Evolutionary conservation across 2,329 filamentous ascomycete species (phyloP), one percentile per base, ranked within the genome.

Genomic region (Neopestalotiopsis sp.): DNA sequence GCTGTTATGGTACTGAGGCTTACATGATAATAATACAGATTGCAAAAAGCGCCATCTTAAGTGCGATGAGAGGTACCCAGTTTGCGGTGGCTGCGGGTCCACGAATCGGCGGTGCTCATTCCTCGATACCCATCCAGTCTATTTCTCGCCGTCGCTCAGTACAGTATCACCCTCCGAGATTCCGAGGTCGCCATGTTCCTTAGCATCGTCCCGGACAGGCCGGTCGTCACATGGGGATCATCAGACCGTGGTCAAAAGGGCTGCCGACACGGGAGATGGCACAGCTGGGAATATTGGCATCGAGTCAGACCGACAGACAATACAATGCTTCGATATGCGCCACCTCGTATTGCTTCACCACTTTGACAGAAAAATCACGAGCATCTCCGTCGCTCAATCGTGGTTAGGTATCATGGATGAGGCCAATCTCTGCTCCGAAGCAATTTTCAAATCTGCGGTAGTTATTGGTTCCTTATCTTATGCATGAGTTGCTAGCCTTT

Each of bases 401-500:
- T 59, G 57, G 57, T 17, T 59, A 13, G 57, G 32, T 30, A 30
- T 17, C 57, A n/a, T n/a, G n/a, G 57, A 59, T 28, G 20, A 9
- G n/a, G 24, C 57, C 24, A 59, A 34, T n/a, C 12, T 34, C 6
- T 59, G 7, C 57, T 59, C 32, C 57, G 32, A 59, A 13, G n/a
- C 57, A 28, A 24, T 59, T 2, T 59, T 59, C 57, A 17, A 59
- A 13, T 28, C 57, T 13, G 61, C 61, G 3, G 40, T n/a, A n/a
- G n/a, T n/a, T 64, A 17, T 17, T n/a, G 34, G 32, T 34, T 10
- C 61, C 32, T 6, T 64, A 49, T 64, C 61, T 64, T 32, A 64
- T 64, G 61, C 61, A 64, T 17, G 61, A 40, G 61, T 17, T 45
- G 61, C 61, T 64, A 6, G 61, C 61, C 14, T 64, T 64, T 24